A percentile compares a stretch with the other conserved stretches of the same genome.
phyloP scores from a whole-genome alignment of 768 basidiomycete genomes.

The Boletus sensibilis region DNA sequence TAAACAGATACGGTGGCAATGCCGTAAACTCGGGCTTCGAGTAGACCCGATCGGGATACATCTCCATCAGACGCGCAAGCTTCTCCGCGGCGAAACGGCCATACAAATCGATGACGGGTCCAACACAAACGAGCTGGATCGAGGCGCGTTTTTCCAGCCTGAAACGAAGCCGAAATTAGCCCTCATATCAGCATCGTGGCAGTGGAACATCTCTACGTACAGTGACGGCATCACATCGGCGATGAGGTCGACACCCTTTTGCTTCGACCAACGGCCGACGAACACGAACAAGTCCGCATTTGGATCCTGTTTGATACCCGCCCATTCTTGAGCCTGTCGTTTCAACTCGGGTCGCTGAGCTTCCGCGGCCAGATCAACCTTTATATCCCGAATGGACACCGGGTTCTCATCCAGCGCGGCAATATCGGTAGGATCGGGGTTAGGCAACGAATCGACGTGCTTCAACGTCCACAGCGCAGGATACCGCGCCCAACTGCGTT shows the following conservation, averaged over 20 bases:
- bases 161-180: not conserved
- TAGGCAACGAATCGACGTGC: slow-evolving; percentile 92
- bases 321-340: slow-evolving; percentile 94
- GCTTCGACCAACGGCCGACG: slow-evolving; percentile 97
- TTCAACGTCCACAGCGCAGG: slow-evolving; percentile 95
- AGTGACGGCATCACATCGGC: slow-evolving; percentile 92
- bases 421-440: slow-evolving; percentile 94
- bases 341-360: slow-evolving; percentile 89
- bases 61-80: slow-evolving; percentile 87
- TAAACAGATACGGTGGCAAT: slow-evolving; percentile 89
- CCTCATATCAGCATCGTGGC: not conserved
- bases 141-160: slow-evolving; percentile 83
- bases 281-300: slow-evolving; percentile 91
- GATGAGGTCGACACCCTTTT: slow-evolving; percentile 97
- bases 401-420: slow-evolving; percentile 86
- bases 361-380: slow-evolving; percentile 79
- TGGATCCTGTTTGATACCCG: slow-evolving; percentile 87
- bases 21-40: slow-evolving; percentile 98
- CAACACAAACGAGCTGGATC: slow-evolving; percentile 86
- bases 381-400: slow-evolving; percentile 63
- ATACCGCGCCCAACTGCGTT: slow-evolving; percentile 95
- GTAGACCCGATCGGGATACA: slow-evolving; percentile 90
- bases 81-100: slow-evolving; percentile 96
- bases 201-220: slow-evolving; percentile 42
- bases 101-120: slow-evolving; percentile 93